phyloP scores from a whole-genome alignment of 352 stramenopile species.

The Phytophthora sansomeana region DNA sequence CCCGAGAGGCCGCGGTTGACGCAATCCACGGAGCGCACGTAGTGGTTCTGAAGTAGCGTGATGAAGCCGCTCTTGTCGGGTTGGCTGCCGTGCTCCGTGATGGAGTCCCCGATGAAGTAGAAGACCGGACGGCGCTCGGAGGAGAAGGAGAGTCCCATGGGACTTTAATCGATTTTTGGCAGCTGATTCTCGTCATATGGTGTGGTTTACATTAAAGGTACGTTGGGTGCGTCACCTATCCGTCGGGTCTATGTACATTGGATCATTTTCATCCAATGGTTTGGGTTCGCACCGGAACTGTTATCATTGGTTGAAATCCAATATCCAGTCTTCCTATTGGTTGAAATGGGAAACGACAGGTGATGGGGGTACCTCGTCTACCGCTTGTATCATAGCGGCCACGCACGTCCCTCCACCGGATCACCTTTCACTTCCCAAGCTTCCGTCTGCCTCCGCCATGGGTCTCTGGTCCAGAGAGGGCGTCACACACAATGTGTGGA shows the following conservation, averaged over 20 bases:
- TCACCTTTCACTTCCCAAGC: conserved; percentile 7
- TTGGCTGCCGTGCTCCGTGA: conserved; percentile 58
- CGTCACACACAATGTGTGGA: conserved; percentile 66
- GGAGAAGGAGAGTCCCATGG: conserved; percentile 33
- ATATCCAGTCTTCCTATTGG: background rate
- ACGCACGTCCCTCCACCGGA: background rate
- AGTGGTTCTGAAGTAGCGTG: conserved; percentile 52
- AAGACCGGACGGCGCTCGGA: conserved; percentile 46
- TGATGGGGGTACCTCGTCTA: conserved; percentile 13
- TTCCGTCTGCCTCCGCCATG: conserved; percentile 19
- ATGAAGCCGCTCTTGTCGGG: conserved; percentile 52
- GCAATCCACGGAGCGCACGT: conserved; percentile 61
- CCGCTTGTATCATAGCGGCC: conserved; percentile 3
- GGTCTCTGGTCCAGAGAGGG: conserved; percentile 28
- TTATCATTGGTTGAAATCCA: conserved; percentile 10
- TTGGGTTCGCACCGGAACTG: background rate
- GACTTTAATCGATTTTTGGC: conserved; percentile 4
- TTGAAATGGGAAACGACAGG: conserved; percentile 21
- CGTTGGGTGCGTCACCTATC: background rate
- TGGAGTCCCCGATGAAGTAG: conserved; percentile 70
- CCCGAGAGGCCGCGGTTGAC: conserved; percentile 63
- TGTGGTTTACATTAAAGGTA: background rate
- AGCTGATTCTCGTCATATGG: too few relatives aligned
- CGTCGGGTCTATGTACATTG: background rate
- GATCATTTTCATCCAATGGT: conserved; percentile 6